A percentile compares a stretch with the other conserved stretches of the same genome.
Conservation (phyloP, 176 grass and related monocot genomes). For the Rhynchospora tenuis region DNA sequence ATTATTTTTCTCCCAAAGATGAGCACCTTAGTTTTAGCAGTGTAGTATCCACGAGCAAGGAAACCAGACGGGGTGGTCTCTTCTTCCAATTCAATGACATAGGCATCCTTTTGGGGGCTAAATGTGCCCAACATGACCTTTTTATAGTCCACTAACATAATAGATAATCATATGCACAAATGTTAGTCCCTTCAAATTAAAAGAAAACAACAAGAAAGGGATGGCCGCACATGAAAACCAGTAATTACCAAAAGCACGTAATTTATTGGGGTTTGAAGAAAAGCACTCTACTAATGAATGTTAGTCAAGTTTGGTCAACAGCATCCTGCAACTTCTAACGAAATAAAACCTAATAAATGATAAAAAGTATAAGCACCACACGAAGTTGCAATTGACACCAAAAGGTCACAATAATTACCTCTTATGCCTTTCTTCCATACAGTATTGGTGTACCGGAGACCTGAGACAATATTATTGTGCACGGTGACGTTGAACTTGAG, state of each 20-base stretch:
- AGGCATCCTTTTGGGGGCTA: slow-evolving; percentile 80
- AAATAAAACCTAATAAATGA: background rate
- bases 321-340: background rate
- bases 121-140: slow-evolving; percentile 92
- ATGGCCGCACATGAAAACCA: background rate
- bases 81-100: slow-evolving; percentile 67
- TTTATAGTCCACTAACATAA: slow-evolving; percentile 62
- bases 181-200: background rate
- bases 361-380: background rate
- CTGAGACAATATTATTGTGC: slow-evolving; percentile 85
- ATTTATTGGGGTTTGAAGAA: background rate
- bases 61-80: slow-evolving; percentile 78
- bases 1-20: background rate
- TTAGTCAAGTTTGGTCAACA: background rate
- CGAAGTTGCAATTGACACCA: background rate
- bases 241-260: background rate
- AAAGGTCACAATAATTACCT: slow-evolving; percentile 36
- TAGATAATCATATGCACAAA: background rate
- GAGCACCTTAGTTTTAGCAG: slow-evolving; percentile 64
- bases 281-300: background rate
- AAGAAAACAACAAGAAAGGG: background rate
- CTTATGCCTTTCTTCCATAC: slow-evolving; percentile 80
- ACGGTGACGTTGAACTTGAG: slow-evolving; percentile 75
- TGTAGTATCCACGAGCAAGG: slow-evolving; percentile 76
- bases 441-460: slow-evolving; percentile 83